phyloP scores from a whole-genome alignment of 805 yeast genomes.

The Lipomyces yamadae region DNA sequence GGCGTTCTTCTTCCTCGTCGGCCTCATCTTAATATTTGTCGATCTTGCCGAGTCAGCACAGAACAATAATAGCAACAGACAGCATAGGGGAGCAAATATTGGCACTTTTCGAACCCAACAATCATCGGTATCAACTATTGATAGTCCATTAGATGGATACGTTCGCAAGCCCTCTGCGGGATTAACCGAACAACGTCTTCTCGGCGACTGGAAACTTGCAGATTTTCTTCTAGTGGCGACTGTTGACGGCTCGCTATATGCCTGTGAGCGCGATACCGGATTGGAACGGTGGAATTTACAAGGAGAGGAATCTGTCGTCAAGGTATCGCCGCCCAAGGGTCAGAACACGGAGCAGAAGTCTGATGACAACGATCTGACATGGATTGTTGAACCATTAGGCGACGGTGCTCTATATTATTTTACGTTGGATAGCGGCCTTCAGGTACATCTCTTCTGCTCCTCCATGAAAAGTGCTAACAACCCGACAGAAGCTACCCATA shows the following conservation, averaged over 20 bases:
- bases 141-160: background rate
- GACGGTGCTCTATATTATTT: slow-evolving; percentile 86
- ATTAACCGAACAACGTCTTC: slow-evolving; percentile 42
- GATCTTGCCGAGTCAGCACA: slow-evolving; percentile 16
- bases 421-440: slow-evolving; percentile 72
- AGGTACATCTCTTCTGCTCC: slow-evolving; percentile 45
- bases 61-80: slow-evolving; percentile 17
- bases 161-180: background rate
- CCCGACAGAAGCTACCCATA: slow-evolving; percentile 64
- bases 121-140: slow-evolving; percentile 6
- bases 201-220: slow-evolving; percentile 57
- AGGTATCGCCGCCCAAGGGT: slow-evolving; percentile 43
- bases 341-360: slow-evolving; percentile 32
- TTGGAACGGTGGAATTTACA: slow-evolving; percentile 74
- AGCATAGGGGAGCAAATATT: slow-evolving; percentile 10
- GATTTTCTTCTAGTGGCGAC: slow-evolving; percentile 73
- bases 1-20: slow-evolving; percentile 11
- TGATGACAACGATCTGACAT: slow-evolving; percentile 52
- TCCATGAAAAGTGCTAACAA: background rate
- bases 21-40: slow-evolving; percentile 14
- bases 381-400: slow-evolving; percentile 90
- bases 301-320: slow-evolving; percentile 66
- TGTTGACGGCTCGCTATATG: slow-evolving; percentile 86
- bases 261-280: slow-evolving; percentile 76
- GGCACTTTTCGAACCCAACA: background rate